Conservation (phyloP, 495 filamentous ascomycete species). For the Platismatia glauca region DNA sequence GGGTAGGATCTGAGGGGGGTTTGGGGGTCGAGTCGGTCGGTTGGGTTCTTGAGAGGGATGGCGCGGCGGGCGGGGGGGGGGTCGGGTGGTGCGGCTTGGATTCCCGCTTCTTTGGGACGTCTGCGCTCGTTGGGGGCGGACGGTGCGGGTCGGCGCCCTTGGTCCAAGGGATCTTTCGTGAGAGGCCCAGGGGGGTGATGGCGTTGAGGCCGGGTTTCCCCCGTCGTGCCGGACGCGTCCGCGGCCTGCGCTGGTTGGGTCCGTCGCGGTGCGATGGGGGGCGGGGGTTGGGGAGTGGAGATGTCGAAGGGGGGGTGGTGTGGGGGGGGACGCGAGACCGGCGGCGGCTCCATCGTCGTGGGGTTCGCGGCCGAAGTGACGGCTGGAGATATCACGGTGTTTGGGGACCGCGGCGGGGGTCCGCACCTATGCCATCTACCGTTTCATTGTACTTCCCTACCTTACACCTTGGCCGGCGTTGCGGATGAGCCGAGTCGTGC, state of each 20-base stretch:
- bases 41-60: not conserved
- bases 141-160: slow-evolving; percentile 40
- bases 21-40: not conserved
- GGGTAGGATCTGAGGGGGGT: slow-evolving; percentile 37
- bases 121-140: slow-evolving; percentile 41
- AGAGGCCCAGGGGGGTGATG: too few species aligned
- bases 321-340: slow-evolving; percentile 40
- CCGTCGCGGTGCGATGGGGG: slow-evolving; percentile 39
- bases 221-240: slow-evolving; percentile 42
- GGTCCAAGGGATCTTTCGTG: slow-evolving; percentile 42
- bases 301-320: slow-evolving; percentile 33
- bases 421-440: slow-evolving; percentile 31
- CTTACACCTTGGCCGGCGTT: slow-evolving; percentile 44
- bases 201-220: too few species aligned
- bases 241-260: slow-evolving; percentile 46
- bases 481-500: slow-evolving; percentile 32
- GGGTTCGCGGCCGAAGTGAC: slow-evolving; percentile 26
- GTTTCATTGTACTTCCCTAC: slow-evolving; percentile 34
- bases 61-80: too few species aligned
- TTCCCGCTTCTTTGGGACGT: slow-evolving; percentile 35
- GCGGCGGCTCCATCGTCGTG: slow-evolving; percentile 43
- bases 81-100: too few species aligned
- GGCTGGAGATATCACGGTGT: too few species aligned
- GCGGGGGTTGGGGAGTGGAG: slow-evolving; percentile 28
- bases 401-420: not conserved